A percentile compares a stretch with the other conserved stretches of the same genome.
These are phyloP conservation scores for Orbilia javanica DNA, from an alignment of 2,329 filamentous ascomycete species.

Conservation along the genomic window DNA sequence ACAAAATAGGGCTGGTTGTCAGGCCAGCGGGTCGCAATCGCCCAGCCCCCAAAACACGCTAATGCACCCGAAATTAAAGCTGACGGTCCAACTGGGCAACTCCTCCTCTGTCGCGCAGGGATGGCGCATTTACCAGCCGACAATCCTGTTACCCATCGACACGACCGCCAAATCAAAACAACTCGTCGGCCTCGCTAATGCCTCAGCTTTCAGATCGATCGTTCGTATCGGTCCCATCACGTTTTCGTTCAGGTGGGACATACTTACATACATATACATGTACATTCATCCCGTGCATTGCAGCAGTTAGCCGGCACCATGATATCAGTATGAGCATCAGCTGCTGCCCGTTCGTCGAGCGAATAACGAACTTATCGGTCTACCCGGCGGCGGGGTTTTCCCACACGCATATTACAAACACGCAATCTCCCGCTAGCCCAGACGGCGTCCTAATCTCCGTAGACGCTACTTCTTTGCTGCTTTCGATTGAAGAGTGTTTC, in stretches of 20 bases:
- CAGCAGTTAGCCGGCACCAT: neutral
- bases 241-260: constrained; percentile 18
- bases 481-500: neutral
- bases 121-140: constrained; percentile 31
- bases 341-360: neutral
- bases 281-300: constrained; percentile 7
- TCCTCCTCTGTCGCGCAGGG: constrained; percentile 24
- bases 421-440: constrained; percentile 22
- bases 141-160: constrained; percentile 1
- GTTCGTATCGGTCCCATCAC: constrained; percentile 15
- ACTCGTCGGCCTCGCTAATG: constrained; percentile 9
- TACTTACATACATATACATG: neutral
- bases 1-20: constrained; percentile 36
- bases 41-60: constrained; percentile 27
- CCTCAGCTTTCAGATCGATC: constrained; percentile 21
- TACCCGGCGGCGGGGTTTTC: constrained; percentile 5
- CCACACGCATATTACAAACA: neutral
- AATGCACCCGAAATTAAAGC: constrained; percentile 39
- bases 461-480: neutral
- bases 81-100: constrained; percentile 15
- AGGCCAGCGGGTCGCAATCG: constrained; percentile 35
- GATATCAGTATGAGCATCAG: neutral
- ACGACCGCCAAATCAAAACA: constrained; percentile 28
- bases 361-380: constrained; percentile 16
- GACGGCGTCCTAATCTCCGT: constrained; percentile 24